Base-by-base conservation (phyloP, 2,329 filamentous ascomycete species). In the Cladosporium sp. region DNA sequence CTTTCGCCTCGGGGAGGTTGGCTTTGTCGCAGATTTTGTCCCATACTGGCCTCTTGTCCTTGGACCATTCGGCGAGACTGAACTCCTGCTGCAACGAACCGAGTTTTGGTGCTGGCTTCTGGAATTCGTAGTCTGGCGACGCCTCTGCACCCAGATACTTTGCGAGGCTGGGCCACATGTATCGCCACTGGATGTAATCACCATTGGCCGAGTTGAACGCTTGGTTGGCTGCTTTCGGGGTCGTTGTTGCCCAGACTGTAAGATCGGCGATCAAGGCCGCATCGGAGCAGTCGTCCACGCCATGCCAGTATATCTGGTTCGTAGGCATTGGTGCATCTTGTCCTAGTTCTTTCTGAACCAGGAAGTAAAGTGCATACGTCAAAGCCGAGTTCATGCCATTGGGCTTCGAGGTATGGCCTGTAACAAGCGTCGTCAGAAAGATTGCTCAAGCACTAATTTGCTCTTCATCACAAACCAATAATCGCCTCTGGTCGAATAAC, bases 191-290 rank as follows among this genome's bases (percentile, higher is more conserved):
- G 54, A 79, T 71, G 8, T 73, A 71, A 32, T 79, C 76, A 7
- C 79, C 78, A 46, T 81, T 80, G 21, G 75, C 72, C 26, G 79
- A 74, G 57, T 81, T 82, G 71, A 82, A 80, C 6, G 74, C 74
- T n/a, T 82, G 64, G 57, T 81, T 79, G 5, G 70, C 73, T 11
- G 72, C 73, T 1, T 71, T 68, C 0, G 70, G 67, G 28, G 75
- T 71, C 1, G 71, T 71, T 0, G 77, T 73, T 2, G 76, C 77
- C 76, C 76, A 80, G 21, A 79, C 66, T 53, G 70, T 76, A 68
- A 80, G 76, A 10, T 74, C 67, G 1, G 78, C 79, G 49, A 80
- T 75, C 11, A 76, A 60, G 0, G 69, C 62, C 4, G 78, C 70
- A 21, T 74, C 76, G 1, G 76, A 79, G 67, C 72, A 76, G 63